Percentiles rank a stretch among this genome's conserved stretches.
Conservation (phyloP, 208 protist species). For the Zelonia costaricensis region DNA sequence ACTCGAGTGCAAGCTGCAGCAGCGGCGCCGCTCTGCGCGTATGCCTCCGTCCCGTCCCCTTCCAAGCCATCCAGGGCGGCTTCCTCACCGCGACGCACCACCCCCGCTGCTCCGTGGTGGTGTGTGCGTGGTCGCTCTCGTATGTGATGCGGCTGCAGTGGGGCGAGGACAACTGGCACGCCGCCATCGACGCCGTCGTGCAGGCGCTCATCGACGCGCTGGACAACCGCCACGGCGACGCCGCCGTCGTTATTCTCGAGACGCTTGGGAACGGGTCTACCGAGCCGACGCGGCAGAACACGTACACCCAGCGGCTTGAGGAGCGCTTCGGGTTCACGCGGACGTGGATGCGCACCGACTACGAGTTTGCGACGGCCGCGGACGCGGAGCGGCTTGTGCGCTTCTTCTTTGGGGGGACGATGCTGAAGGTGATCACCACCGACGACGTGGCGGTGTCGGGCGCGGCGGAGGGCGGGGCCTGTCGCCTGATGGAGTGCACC, state of each 20-base stretch:
- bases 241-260: constrained; percentile 75
- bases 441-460: not conserved
- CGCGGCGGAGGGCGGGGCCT: not conserved
- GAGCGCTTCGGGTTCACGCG: constrained; percentile 52
- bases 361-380: constrained; percentile 51
- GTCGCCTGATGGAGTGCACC: constrained; percentile 74
- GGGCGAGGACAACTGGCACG: constrained; percentile 69
- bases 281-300: constrained; percentile 69
- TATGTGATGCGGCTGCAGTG: constrained; percentile 83
- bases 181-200: constrained; percentile 51
- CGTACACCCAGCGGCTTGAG: constrained; percentile 61
- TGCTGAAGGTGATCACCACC: constrained; percentile 26
- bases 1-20: not conserved
- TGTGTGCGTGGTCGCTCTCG: constrained; percentile 86
- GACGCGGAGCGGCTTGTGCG: constrained; percentile 62
- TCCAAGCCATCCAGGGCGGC: constrained; percentile 40
- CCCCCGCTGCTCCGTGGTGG: constrained; percentile 46
- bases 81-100: constrained; percentile 43
- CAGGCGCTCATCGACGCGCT: constrained; percentile 34
- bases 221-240: constrained; percentile 34
- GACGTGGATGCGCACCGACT: constrained; percentile 82
- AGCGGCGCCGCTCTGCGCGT: constrained; percentile 26
- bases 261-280: constrained; percentile 68
- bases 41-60: constrained; percentile 52
- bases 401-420: constrained; percentile 79